Evolutionary conservation across 768 basidiomycete species (phyloP), one percentile per base, ranked within the genome.

Genomic region (Hygrocybe punicea): DNA sequence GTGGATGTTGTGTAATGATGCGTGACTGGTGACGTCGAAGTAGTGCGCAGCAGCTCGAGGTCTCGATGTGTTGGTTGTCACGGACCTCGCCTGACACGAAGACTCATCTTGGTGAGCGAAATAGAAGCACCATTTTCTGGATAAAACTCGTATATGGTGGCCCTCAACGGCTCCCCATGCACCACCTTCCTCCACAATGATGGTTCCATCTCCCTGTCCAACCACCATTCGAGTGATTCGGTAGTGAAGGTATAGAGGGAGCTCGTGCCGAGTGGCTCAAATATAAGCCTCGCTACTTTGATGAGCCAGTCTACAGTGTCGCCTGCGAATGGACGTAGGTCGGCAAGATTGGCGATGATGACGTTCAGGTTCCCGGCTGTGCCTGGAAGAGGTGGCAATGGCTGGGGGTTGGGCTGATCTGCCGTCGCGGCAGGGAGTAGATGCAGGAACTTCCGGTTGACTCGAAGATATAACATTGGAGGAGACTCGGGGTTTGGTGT

Each of bases 191-290:
- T 61, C 60, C 62, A 63, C 14, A n/a, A 39, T 47, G 55, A 0
- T 23, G 51, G 51, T 42, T 62, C 54, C 58, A 59, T 61, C 55
- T 61, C 60, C 57, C 55, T 63, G 36, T 56, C 51, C 51, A 63
- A 61, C 62, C 62, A 63, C 53, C 45, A 63, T 58, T 59, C 62
- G 17, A 58, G 40, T 24, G 62, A 53, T 39, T 55, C 55, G 13
- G 55, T 63, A 54, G 62, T 61, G 44, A 63, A 63, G n/a, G 60
- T 63, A 55, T 62, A 63, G 29, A 63, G 55, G 50, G 60, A 62
- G 62, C 62, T 59, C 25, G 56, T 51, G 36, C 60, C 58, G 17
- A 59, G 62, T 52, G 60, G 62, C 47, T 63, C 60, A 55, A 63
- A 63, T 45, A 63, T 60, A 51, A 58, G 54, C 35, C 60, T 60